These are phyloP conservation scores for Galerina sulciceps DNA, from an alignment of 768 basidiomycete genomes.

Conservation along the genomic window DNA sequence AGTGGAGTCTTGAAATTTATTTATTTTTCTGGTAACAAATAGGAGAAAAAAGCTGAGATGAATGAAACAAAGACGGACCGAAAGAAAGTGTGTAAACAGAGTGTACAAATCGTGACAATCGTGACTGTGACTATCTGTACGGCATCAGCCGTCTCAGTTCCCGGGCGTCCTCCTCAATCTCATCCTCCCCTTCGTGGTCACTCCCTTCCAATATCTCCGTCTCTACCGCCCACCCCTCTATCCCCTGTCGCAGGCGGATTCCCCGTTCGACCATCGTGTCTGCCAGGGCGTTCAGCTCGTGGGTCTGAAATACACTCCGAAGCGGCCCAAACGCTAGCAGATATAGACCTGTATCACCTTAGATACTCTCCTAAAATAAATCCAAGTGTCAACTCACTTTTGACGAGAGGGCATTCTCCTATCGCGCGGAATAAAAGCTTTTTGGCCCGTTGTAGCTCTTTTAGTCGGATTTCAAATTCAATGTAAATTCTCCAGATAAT, in stretches of 20 bases:
- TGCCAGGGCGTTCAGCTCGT: slow-evolving; percentile 63
- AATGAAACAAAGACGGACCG: slow-evolving; percentile 14
- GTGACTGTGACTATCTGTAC: slow-evolving; percentile 40
- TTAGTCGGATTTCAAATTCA: slow-evolving; percentile 75
- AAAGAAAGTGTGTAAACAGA: slow-evolving; percentile 27
- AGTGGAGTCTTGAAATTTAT: slow-evolving; percentile 12
- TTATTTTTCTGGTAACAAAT: too few relatives aligned
- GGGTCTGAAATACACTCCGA: slow-evolving; percentile 59
- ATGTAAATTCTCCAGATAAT: slow-evolving; percentile 76
- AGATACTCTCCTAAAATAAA: background rate
- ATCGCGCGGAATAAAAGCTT: slow-evolving; percentile 75
- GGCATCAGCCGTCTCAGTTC: slow-evolving; percentile 68
- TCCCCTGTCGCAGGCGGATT: slow-evolving; percentile 60
- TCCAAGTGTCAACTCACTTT: slow-evolving; percentile 50
- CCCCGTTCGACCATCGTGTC: slow-evolving; percentile 82
- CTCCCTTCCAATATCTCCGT: slow-evolving; percentile 33
- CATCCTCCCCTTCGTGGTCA: slow-evolving; percentile 44
- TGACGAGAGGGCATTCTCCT: slow-evolving; percentile 73
- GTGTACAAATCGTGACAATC: slow-evolving; percentile 24
- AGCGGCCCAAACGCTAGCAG: slow-evolving; percentile 77
- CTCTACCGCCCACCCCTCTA: slow-evolving; percentile 57
- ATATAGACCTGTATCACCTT: slow-evolving; percentile 61
- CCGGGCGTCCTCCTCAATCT: slow-evolving; percentile 63
- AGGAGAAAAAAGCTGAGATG: slow-evolving; percentile 5
- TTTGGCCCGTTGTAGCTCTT: slow-evolving; percentile 66